Conservation (phyloP, 202 grass and related monocot genomes). For the Brachypodium distachyon region DNA sequence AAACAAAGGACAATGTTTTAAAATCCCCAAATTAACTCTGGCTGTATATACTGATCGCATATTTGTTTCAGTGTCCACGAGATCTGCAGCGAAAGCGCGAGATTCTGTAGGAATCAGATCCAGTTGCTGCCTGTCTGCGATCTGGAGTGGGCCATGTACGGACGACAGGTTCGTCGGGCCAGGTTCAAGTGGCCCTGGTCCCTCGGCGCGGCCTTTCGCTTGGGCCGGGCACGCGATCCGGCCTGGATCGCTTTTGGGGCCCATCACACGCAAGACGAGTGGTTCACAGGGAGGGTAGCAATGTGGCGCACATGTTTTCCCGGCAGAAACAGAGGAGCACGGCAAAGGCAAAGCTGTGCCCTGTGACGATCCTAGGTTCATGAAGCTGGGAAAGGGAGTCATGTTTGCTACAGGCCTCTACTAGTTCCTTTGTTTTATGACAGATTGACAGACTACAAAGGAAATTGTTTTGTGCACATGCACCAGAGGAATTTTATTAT, state of each 20-base stretch:
- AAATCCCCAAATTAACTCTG: not conserved
- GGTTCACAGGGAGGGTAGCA: not conserved
- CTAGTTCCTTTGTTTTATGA: not conserved
- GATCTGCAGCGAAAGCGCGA: not conserved
- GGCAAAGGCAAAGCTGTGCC: not conserved
- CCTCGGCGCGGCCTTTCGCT: not conserved
- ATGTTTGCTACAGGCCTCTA: not conserved
- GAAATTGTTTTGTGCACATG: not conserved
- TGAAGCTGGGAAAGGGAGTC: not conserved
- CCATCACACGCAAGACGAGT: not conserved
- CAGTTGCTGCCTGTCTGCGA: not conserved
- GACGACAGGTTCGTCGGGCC: not conserved
- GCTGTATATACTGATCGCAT: not conserved
- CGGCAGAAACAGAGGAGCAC: not conserved
- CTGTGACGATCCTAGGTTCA: conserved; percentile 8
- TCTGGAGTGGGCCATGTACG: not conserved
- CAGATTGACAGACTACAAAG: not conserved
- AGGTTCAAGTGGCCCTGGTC: not conserved
- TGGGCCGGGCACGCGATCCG: not conserved
- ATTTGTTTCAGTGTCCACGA: not conserved
- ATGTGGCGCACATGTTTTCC: not conserved
- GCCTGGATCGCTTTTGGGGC: not conserved
- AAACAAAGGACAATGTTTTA: not conserved
- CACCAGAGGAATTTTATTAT: not conserved
- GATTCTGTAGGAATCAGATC: conserved; percentile 19